Base-by-base conservation (phyloP, 2,329 filamentous ascomycete species). In the Keithomyces neogunnii region DNA sequence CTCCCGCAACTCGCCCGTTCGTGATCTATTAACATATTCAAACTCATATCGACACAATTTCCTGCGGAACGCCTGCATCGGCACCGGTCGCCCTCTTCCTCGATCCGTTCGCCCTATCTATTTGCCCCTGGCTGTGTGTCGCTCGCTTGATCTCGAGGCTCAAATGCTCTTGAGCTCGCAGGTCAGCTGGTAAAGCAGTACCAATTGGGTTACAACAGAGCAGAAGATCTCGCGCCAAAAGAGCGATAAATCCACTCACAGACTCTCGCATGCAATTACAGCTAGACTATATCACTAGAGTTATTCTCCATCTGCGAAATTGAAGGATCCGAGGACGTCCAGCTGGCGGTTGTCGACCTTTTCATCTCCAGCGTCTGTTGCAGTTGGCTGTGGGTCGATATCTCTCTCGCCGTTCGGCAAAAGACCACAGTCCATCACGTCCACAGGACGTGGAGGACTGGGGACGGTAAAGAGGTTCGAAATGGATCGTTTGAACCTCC, bases 401-500 rank as follows among this genome's bases (percentile, higher is more conserved):
- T 44, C n/a, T 19, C 28, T 44, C 40, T 44, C 7, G 28, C 19
- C 19, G 11, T 30, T 44, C 26, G 28, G 28, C 40, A 44, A 30
- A 26, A 30, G 13, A 28, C 10, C 13, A n/a, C 43, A 29, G 35
- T 31, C 47, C 26, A 10, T 28, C 29, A n/a, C 28, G 33, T 44
- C 19, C 30, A 26, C 39, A 11, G 32, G 33, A 45, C n/a, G 11
- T 28, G 45, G 30, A 39, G 19, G 13, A 6, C 48, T 29, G 33
- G 45, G 38, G 51, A 48, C 44, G 29, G 32, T 33, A 35, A 40
- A n/a, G 29, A 31, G 30, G 48, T 38, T 35, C 50, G 50, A 53
- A 45, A 64, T 64, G 62, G 62, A 64, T 56, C 60, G 57, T 13
- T 60, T 61, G 56, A 59, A 64, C 35, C 60, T 59, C 50, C 51